Base-by-base conservation (phyloP, 495 filamentous ascomycete species). In the Parachaetomium inaequale region DNA sequence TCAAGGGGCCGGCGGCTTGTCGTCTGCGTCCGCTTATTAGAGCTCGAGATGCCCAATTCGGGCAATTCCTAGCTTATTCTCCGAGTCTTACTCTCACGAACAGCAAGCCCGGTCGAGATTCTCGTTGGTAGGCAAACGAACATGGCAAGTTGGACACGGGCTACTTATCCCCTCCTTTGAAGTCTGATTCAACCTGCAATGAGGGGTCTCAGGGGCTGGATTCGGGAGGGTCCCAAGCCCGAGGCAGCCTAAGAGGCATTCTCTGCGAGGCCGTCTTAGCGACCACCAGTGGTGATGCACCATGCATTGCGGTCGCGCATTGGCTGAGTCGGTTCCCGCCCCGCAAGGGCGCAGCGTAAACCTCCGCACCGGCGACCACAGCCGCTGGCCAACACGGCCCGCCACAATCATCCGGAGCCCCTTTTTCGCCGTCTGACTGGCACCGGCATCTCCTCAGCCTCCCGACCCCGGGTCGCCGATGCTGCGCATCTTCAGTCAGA, bases 231-330 rank as follows among this genome's bases (percentile, higher is more conserved):
- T 40, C 42, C 42, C 42, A 23, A 46, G 15, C n/a, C 26, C 51
- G 29, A 58, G 42, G 26, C 55, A 58, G 29, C 42, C 43, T 58
- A 17, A 3, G 5, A 58, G 55, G 55, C 55, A 36, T 58, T 47
- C 42, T 58, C 26, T 47, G 55, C 42, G 26, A 46, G 28, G 6
- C 32, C 32, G 11, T 34, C n/a, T 46, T 3, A 7, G n/a, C 42
- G n/a, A 46, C n/a, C 19, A 34, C 32, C 32, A 34, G 32, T 11
- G 32, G 32, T 34, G 6, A 5, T 11, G 32, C n/a, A 17, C 12
- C 14, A 12, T 17, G 3, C 42, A 21, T 46, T 46, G 19, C 7
- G 42, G 10, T 46, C n/a, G 6, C 4, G 8, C n/a, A 46, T 46
- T 46, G 42, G n/a, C 42, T 46, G 42, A 19, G 42, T 46, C 15